phyloP scores from a whole-genome alignment of 73 alveolate genomes.

The Tetrahymena borealis region DNA sequence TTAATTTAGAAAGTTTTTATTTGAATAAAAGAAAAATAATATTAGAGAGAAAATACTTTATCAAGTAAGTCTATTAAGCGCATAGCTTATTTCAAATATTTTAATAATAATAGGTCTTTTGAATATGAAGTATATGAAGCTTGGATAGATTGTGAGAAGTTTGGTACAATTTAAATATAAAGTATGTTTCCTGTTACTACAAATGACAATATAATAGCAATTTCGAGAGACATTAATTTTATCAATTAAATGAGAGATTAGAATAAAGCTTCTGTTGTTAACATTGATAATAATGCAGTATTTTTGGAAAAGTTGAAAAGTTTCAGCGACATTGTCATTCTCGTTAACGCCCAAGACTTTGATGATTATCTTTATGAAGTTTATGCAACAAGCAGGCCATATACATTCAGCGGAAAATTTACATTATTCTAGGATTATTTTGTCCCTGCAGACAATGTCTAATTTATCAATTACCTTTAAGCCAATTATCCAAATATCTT shows the following conservation, averaged over 20 bases:
- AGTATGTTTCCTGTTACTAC: neutral
- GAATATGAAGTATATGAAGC: neutral
- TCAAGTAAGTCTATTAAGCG: no score
- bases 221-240: neutral
- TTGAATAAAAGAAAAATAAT: neutral
- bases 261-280: neutral
- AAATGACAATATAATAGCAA: neutral
- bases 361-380: neutral
- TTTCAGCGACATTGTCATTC: neutral
- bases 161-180: neutral
- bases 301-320: neutral
- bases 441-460: neutral
- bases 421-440: neutral
- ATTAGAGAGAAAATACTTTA: no score
- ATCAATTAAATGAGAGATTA: neutral
- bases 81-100: no score
- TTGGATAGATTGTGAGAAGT: neutral
- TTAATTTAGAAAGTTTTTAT: neutral
- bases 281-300: neutral
- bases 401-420: neutral
- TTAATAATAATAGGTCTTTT: neutral
- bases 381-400: neutral
- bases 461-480: neutral
- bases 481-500: neutral
- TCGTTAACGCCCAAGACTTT: neutral